phyloP scores from a whole-genome alignment of 2,329 filamentous ascomycete species.

The Thermoascus crustaceus region DNA sequence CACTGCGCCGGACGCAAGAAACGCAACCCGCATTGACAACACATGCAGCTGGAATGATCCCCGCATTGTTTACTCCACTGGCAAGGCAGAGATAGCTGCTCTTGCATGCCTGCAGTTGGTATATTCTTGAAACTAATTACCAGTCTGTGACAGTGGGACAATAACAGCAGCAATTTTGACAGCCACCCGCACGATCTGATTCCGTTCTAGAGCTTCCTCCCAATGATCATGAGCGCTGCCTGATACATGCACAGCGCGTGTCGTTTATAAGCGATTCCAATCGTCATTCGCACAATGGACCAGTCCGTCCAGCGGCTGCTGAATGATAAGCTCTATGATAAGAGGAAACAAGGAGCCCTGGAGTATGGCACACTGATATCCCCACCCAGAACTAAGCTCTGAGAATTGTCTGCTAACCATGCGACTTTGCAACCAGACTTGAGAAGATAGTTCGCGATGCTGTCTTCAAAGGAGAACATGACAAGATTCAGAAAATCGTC shows the following conservation, averaged over 20 bases:
- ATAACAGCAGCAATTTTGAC: too few species aligned
- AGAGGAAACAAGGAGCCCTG: constrained; percentile 89
- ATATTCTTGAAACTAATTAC: too few species aligned
- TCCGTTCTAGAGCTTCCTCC: too few species aligned
- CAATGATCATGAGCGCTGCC: too few species aligned
- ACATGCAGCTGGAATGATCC: constrained; percentile 13
- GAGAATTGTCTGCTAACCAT: constrained; percentile 4
- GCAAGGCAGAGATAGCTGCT: neutral
- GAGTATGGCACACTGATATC: constrained; percentile 56
- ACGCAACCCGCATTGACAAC: constrained; percentile 13
- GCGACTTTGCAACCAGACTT: constrained; percentile 49
- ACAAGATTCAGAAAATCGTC: constrained; percentile 76
- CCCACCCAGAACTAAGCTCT: neutral
- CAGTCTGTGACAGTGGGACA: too few species aligned
- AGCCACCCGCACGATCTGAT: too few species aligned
- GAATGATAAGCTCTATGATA: constrained; percentile 98
- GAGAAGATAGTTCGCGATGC: constrained; percentile 86
- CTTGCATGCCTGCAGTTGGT: neutral
- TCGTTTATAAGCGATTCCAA: too few species aligned
- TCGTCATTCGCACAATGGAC: constrained; percentile 82
- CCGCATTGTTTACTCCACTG: constrained; percentile 9
- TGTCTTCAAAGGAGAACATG: constrained; percentile 65
- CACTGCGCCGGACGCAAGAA: constrained; percentile 12
- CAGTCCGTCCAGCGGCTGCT: constrained; percentile 78
- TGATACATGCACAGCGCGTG: neutral